phyloP scores from a whole-genome alignment of 2,329 filamentous ascomycete species.

The Epichloe hybrida region DNA sequence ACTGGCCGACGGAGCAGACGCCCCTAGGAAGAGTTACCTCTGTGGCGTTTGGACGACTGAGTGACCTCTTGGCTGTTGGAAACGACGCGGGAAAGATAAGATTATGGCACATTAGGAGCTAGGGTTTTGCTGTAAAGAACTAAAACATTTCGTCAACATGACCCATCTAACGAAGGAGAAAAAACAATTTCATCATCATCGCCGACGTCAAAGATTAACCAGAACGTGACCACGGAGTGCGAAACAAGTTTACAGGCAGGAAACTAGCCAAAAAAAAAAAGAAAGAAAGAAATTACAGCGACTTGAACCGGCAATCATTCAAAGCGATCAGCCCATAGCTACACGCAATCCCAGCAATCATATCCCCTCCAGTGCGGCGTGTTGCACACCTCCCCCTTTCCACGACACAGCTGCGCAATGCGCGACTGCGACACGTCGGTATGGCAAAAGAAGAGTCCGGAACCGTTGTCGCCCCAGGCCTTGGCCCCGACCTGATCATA shows the following conservation, averaged over 20 bases:
- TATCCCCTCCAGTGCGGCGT: background rate
- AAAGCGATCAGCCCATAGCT: background rate
- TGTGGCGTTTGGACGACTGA: constrained; percentile 53
- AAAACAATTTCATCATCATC: no score
- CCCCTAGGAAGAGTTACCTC: constrained; percentile 72
- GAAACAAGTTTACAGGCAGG: no score
- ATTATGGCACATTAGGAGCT: constrained; percentile 75
- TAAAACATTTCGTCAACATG: no score
- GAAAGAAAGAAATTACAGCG: no score
- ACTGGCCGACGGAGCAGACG: constrained; percentile 90
- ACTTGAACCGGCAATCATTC: background rate
- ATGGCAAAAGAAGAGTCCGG: background rate
- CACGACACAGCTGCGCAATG: background rate
- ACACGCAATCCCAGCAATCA: background rate
- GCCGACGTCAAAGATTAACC: no score
- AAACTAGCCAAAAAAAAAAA: no score
- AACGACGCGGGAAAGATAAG: constrained; percentile 83
- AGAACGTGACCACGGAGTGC: no score
- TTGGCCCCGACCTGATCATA: background rate
- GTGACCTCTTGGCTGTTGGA: constrained; percentile 65
- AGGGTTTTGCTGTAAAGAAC: constrained; percentile 10
- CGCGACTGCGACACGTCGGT: background rate
- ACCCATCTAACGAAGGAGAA: no score
- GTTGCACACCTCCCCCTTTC: background rate
- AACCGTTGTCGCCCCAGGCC: background rate